phyloP scores from a whole-genome alignment of 2,329 filamentous ascomycete genomes.

The Xylaria sp. region DNA sequence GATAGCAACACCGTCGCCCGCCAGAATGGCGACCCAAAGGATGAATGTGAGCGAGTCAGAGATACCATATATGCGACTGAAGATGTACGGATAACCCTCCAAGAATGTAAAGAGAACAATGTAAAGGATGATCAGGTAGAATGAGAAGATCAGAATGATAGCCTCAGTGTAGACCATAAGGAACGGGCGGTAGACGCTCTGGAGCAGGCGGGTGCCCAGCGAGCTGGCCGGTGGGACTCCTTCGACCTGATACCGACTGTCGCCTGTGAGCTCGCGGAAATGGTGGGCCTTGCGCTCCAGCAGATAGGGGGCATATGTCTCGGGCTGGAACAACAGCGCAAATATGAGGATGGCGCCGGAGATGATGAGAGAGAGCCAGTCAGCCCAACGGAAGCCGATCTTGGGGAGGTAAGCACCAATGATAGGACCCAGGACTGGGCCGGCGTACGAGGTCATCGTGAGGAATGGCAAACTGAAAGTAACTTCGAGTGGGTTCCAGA shows the following conservation, averaged over 20 bases:
- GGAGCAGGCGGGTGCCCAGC: background rate
- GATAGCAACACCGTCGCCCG: background rate
- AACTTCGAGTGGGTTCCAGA: background rate
- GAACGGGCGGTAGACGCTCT: constrained; percentile 1
- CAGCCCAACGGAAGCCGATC: background rate
- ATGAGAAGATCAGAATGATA: background rate
- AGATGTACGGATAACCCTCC: background rate
- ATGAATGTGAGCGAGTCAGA: constrained; percentile 3
- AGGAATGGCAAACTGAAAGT: background rate
- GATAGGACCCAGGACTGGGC: background rate
- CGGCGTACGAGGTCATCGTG: background rate
- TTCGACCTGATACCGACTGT: background rate
- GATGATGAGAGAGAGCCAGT: background rate
- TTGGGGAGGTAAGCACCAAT: background rate
- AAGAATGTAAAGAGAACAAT: background rate
- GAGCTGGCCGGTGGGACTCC: background rate
- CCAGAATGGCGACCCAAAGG: background rate
- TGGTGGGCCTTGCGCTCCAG: background rate
- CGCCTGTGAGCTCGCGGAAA: background rate
- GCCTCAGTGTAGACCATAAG: constrained; percentile 1
- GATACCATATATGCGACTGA: background rate
- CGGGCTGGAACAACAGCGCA: background rate
- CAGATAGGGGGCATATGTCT: background rate
- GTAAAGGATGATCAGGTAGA: background rate
- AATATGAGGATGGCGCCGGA: background rate